Conservation (phyloP, 2,329 filamentous ascomycete species). For the Escovopsis weberi region DNA sequence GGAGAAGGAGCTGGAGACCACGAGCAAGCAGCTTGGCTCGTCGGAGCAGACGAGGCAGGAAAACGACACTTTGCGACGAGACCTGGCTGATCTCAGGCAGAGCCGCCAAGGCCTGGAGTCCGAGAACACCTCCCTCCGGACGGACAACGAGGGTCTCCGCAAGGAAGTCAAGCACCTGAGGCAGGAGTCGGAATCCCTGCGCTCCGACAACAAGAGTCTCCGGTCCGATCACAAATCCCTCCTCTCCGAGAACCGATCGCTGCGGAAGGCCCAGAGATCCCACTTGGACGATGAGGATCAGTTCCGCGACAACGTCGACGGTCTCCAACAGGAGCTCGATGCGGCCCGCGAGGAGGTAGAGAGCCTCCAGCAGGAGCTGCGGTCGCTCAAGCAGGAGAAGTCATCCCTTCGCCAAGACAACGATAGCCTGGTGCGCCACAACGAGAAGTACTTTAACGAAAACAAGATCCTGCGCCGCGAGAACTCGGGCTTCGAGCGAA, state of each 20-base stretch:
- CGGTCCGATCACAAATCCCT: constrained; percentile 29
- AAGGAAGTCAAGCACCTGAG: constrained; percentile 22
- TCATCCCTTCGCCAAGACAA: constrained; percentile 34
- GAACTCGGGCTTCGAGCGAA: constrained; percentile 33
- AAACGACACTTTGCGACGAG: constrained; percentile 25
- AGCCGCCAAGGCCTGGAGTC: constrained; percentile 21
- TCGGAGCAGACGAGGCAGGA: constrained; percentile 24
- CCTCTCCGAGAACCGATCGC: constrained; percentile 28
- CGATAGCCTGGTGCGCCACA: constrained; percentile 36
- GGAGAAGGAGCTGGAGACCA: constrained; percentile 27
- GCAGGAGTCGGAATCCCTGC: constrained; percentile 26
- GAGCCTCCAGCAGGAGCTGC: constrained; percentile 22
- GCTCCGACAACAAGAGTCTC: constrained; percentile 25
- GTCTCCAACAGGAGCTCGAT: constrained; percentile 27
- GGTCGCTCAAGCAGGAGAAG: constrained; percentile 28
- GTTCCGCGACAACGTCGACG: constrained; percentile 26
- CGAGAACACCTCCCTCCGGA: constrained; percentile 27
- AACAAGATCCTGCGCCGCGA: constrained; percentile 34
- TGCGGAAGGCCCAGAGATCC: constrained; percentile 26
- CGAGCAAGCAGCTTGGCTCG: constrained; percentile 26
- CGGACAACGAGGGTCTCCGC: constrained; percentile 25
- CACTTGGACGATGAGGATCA: constrained; percentile 30
- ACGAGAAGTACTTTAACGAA: constrained; percentile 39
- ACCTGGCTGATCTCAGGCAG: constrained; percentile 25
- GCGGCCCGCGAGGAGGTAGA: constrained; percentile 26